Evolutionary conservation across 2,329 filamentous ascomycete genomes (phyloP).

Genomic region (Periconia digitata): DNA sequence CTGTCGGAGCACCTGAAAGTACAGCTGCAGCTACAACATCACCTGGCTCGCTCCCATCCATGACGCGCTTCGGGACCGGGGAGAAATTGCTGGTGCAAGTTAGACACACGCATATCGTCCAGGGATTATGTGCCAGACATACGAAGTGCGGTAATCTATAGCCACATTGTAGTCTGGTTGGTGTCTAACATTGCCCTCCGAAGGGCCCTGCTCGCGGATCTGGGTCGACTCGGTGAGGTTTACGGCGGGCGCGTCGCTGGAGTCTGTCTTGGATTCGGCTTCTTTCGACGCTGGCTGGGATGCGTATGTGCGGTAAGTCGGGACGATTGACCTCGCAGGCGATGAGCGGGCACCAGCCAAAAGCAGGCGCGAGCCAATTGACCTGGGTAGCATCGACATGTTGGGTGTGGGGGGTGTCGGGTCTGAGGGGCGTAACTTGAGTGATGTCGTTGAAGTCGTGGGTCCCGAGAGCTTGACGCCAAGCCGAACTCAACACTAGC

Average conservation of each 20-base stretch:
- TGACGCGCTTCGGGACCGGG: conserved; percentile 82
- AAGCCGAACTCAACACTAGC: conserved; percentile 25
- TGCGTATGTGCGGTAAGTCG: conserved; percentile 36
- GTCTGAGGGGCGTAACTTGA: conserved; percentile 14
- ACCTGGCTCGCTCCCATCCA: conserved; percentile 85
- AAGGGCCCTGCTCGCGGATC: conserved; percentile 54
- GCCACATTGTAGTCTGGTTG: conserved; percentile 79
- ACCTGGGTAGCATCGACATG: conserved; percentile 45
- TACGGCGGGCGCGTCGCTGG: conserved; percentile 41
- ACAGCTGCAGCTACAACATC: conserved; percentile 77
- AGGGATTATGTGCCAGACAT: conserved; percentile 40
- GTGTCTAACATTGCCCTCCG: conserved; percentile 60
- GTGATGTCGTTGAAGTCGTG: conserved; percentile 23
- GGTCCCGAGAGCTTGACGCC: conserved; percentile 21
- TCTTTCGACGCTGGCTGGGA: conserved; percentile 25
- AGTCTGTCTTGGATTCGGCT: conserved; percentile 31
- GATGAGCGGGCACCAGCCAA: conserved; percentile 34
- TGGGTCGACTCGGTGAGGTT: conserved; percentile 48
- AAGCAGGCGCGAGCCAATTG: conserved; percentile 46
- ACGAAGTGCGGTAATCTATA: conserved; percentile 91
- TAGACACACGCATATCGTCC: conserved; percentile 15
- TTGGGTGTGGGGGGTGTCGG: conserved; percentile 22
- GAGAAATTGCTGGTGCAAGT: conserved; percentile 72
- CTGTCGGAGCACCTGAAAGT: conserved; percentile 87
- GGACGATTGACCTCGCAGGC: conserved; percentile 21